Conservation (phyloP, 148 eudicot species). For the Vaccinium myrtillus region DNA sequence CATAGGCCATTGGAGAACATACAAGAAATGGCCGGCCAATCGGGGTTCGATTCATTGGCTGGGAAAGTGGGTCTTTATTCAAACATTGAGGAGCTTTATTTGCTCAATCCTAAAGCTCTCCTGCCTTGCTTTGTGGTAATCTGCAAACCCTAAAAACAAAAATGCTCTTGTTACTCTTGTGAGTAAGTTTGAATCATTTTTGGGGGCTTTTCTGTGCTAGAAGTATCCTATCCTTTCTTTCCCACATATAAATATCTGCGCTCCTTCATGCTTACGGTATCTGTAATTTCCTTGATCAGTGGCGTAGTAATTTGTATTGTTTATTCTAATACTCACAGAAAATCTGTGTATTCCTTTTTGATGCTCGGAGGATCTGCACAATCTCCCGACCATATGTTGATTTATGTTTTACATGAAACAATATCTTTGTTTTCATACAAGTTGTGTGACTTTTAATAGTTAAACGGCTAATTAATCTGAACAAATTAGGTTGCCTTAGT, state of each 20-base stretch:
- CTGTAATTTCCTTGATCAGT: not conserved
- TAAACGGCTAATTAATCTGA: not conserved
- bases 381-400: not conserved
- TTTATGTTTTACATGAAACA: not conserved
- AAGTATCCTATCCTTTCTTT: not conserved
- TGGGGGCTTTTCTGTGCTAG: not conserved
- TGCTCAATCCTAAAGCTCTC: constrained; percentile 94
- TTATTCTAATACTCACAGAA: not conserved
- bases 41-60: constrained; percentile 94
- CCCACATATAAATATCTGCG: not conserved
- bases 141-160: constrained; percentile 54
- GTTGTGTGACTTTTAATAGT: not conserved
- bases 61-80: constrained; percentile 91
- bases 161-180: not conserved
- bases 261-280: not conserved
- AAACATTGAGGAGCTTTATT: constrained; percentile 91
- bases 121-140: constrained; percentile 97
- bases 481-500: not conserved
- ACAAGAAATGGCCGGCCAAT: constrained; percentile 75
- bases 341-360: not conserved
- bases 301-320: not conserved
- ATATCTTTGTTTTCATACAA: not conserved
- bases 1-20: constrained; percentile 87
- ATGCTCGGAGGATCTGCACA: not conserved
- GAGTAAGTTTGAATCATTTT: not conserved